Conservation (phyloP, 768 basidiomycete genomes). For the Russula vinacea region DNA sequence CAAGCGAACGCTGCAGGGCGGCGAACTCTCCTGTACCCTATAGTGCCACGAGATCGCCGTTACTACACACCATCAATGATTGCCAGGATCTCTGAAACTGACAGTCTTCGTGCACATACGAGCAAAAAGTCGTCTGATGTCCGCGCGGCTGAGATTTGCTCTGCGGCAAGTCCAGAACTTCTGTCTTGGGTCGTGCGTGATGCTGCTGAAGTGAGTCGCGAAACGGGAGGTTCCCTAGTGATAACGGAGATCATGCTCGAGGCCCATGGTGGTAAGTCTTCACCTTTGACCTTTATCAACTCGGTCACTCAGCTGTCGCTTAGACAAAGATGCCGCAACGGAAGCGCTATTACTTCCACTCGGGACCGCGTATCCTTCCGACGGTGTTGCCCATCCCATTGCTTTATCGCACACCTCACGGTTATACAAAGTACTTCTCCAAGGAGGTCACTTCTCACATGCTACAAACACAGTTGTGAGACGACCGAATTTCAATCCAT, state of each 20-base stretch:
- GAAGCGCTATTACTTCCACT: constrained; percentile 60
- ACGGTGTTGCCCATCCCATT: constrained; percentile 62
- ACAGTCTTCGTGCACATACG: constrained; percentile 60
- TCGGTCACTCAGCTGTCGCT: background rate
- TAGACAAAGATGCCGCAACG: constrained; percentile 70
- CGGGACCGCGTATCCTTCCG: constrained; percentile 52
- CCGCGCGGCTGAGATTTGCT: constrained; percentile 67
- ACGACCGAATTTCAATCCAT: constrained; percentile 53
- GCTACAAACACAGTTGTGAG: constrained; percentile 52
- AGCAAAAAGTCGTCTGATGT: constrained; percentile 75
- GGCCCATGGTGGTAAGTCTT: constrained; percentile 71
- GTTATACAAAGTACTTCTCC: constrained; percentile 83
- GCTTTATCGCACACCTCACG: constrained; percentile 81
- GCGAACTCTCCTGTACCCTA: constrained; percentile 75
- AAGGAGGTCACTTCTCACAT: constrained; percentile 85
- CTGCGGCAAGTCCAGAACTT: constrained; percentile 69
- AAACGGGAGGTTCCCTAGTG: constrained; percentile 77
- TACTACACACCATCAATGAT: constrained; percentile 88
- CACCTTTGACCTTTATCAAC: background rate
- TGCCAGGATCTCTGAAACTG: constrained; percentile 66
- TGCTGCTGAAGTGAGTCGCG: constrained; percentile 60
- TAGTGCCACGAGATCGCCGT: constrained; percentile 76
- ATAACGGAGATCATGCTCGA: constrained; percentile 81
- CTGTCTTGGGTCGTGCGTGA: constrained; percentile 65
- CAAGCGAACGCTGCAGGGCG: constrained; percentile 69